These are phyloP conservation scores for Clarireedia hainanense DNA, from an alignment of 2,329 filamentous ascomycete species.

Conservation along the genomic window DNA sequence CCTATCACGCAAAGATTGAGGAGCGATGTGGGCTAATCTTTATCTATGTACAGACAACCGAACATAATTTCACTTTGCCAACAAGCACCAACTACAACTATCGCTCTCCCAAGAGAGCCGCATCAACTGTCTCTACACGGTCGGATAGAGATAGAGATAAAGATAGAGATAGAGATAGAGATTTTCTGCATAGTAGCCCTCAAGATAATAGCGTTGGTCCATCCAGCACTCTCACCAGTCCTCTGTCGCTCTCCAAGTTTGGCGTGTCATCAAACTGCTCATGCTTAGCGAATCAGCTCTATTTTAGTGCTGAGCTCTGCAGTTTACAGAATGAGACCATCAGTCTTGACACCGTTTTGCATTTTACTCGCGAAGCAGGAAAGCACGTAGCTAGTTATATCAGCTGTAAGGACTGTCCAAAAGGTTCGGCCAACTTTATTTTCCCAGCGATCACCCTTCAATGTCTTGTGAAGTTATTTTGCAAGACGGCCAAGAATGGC, in stretches of 20 bases:
- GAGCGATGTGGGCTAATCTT: background rate
- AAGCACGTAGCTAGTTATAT: background rate
- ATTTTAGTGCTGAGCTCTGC: background rate
- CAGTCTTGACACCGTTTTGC: background rate
- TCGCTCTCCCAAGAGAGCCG: background rate
- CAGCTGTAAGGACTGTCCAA: background rate
- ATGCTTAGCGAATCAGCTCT: background rate
- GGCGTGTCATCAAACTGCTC: background rate
- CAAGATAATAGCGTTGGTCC: background rate
- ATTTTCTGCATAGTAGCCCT: background rate
- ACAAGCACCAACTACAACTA: background rate
- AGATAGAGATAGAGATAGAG: background rate
- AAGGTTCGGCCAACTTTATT: background rate
- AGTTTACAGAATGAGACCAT: background rate
- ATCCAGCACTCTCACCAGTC: background rate
- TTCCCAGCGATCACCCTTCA: background rate
- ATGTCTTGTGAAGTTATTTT: background rate
- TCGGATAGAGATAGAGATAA: background rate
- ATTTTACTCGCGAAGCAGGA: background rate
- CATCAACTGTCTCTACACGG: background rate
- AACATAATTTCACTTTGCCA: background rate
- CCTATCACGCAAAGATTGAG: background rate
- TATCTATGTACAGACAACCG: background rate
- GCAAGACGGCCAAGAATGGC: background rate
- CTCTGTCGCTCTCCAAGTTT: background rate